Base-by-base conservation (phyloP, 129 eudicot genomes). In the Escallonia herrerae region DNA sequence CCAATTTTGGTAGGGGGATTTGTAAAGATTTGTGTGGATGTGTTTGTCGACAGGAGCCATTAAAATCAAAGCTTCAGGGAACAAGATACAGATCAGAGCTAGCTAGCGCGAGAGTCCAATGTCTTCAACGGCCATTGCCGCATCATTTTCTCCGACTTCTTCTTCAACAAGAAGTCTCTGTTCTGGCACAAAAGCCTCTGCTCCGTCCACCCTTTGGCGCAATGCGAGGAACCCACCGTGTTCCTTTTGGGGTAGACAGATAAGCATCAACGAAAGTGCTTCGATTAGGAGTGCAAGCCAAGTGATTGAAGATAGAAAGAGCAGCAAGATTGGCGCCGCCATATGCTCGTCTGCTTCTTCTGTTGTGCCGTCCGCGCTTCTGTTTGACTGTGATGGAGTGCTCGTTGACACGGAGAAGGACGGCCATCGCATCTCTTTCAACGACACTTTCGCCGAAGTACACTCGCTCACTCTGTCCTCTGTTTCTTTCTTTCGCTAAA, bases 361-460 rank as follows among this genome's bases (percentile, higher is more conserved):
- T 22, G 80, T 74, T 65, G 61, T 88, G 79, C 97, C 97, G 3
- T 69, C 89, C 6, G 96, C 99, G 44, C 87, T 93, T 6, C 79
- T 93, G 44, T 89, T 93, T 42, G 99, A 93, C 62, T 93, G 99
- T 46, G 99, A 93, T 64, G 99, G 99, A 5, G 99, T 93, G 38
- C 90, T 93, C 33, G 99, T 93, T 22, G 99, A 93, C 74, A 93
- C 99, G 33, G 99, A 93, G 83, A 93, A 84, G 74, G 99, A 93
- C 63, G 99, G 99, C 10, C 99, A 93, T 63, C 89, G 99, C 14
- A 73, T 93, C 68, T 93, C 99, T 53, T 93, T 93, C 76, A 93
- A 93, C 39, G 96, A 93, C 58, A 93, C 99, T 51, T 93, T 93
- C 63, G 62, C 79, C 22, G 95, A 89, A 66, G 98, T 91, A 74